phyloP scores from a whole-genome alignment of 2,329 filamentous ascomycete genomes.

The Aspergillus tanneri region DNA sequence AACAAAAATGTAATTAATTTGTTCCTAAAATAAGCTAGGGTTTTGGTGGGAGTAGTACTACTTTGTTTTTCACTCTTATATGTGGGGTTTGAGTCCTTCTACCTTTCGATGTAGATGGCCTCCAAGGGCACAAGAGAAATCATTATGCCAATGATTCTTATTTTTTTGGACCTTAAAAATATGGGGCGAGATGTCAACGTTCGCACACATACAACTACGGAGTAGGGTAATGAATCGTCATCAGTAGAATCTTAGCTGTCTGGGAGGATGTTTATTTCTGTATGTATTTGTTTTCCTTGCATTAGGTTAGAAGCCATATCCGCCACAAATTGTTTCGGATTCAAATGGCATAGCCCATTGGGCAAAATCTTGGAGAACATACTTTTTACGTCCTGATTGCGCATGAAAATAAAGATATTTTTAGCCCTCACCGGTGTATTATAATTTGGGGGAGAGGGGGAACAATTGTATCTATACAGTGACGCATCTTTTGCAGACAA shows the following conservation, averaged over 20 bases:
- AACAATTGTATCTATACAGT: too few relatives aligned
- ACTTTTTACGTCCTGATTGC: slow-evolving; percentile 17
- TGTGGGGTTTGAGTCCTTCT: too few relatives aligned
- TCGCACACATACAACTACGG: slow-evolving; percentile 14
- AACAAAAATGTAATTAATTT: too few relatives aligned
- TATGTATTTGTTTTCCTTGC: slow-evolving; percentile 28
- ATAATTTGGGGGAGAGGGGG: too few relatives aligned
- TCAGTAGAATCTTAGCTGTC: slow-evolving; percentile 14
- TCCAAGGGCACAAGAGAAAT: too few relatives aligned
- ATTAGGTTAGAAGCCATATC: slow-evolving; percentile 22
- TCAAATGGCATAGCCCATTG: slow-evolving; percentile 12
- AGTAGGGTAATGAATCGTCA: slow-evolving; percentile 13
- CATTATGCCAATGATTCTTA: too few relatives aligned
- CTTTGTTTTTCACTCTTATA: too few relatives aligned
- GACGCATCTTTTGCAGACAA: too few relatives aligned
- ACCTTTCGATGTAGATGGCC: too few relatives aligned
- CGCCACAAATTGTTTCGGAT: slow-evolving; percentile 18
- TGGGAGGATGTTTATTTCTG: slow-evolving; percentile 5
- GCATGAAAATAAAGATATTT: slow-evolving; percentile 7
- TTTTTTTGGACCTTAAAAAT: too few relatives aligned
- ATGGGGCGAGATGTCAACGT: too few relatives aligned
- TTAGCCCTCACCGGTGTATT: slow-evolving; percentile 8
- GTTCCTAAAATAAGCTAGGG: not conserved
- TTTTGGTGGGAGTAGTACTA: not conserved
- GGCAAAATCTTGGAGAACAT: slow-evolving; percentile 11